Evolutionary conservation across 78 protist species (phyloP).

Genomic region (Dictyostelium purpureum): DNA sequence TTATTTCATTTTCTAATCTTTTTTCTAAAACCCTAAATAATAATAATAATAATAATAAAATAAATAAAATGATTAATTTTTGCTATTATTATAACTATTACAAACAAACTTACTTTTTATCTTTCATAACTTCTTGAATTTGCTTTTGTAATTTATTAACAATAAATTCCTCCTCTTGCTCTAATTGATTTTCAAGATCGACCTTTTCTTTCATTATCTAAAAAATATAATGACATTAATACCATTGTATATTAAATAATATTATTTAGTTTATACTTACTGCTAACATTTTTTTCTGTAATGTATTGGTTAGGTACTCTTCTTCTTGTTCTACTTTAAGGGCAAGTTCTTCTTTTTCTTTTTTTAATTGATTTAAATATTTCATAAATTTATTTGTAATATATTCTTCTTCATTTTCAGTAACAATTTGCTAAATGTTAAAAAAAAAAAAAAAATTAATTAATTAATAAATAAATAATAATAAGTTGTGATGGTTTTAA

Average conservation of each 20-base stretch:
- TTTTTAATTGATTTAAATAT: constrained; percentile 64
- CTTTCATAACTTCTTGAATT: constrained; percentile 55
- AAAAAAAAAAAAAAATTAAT: background rate
- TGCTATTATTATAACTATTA: too few species aligned
- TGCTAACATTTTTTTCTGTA: constrained; percentile 77
- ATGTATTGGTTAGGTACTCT: constrained; percentile 82
- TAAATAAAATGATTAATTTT: background rate
- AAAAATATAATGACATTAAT: background rate
- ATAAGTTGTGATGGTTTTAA: background rate
- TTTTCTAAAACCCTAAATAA: constrained; percentile 34
- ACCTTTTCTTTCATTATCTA: constrained; percentile 87
- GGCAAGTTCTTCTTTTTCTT: constrained; percentile 82
- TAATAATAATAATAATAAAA: background rate
- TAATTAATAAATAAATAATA: background rate
- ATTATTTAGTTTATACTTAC: too few species aligned
- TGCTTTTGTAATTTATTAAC: constrained; percentile 87
- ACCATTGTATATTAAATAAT: too few species aligned
- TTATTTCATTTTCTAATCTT: constrained; percentile 69
- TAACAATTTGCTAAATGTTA: constrained; percentile 53
- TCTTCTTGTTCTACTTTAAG: constrained; percentile 87
- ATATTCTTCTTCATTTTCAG: constrained; percentile 89
- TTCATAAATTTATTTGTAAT: constrained; percentile 86
- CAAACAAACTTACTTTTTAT: constrained; percentile 72
- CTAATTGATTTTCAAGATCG: constrained; percentile 87
- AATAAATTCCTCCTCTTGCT: constrained; percentile 89